Base-by-base conservation (phyloP, 441 rosid genomes). In the Adansonia grandidieri region DNA sequence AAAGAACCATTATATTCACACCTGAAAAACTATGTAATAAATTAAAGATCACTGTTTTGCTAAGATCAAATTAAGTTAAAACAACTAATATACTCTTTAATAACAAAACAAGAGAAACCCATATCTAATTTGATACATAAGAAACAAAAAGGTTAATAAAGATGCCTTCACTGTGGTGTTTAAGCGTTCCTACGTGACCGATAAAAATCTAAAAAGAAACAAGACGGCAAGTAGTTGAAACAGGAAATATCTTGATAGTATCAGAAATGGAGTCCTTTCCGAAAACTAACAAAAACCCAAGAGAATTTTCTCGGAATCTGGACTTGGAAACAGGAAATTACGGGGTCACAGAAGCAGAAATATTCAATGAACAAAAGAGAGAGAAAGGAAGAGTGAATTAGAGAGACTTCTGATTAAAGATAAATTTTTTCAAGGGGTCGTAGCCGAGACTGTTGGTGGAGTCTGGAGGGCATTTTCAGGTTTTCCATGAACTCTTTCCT, bases 231-330 rank as follows among this genome's bases (percentile, higher is more conserved):
- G 65, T 44, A 37, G 57, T 10, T 61, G 76, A 70, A 51, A 13
- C 54, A 58, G 56, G 45, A 54, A 73, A 8, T 19, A 17, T 63
- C 19, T 37, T 64, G 15, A 4, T 14, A 37, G 20, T 37, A 9
- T n/a, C 2, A 28, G 6, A 50, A 72, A 32, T 19, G 48, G 58
- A 28, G 60, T 24, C 42, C 40, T 40, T 77, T 74, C 4, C 47
- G n/a, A 71, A 77, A 74, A 63, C 65, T 58, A 20, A 68, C 24
- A 75, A 62, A 58, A 28, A 71, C 48, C 75, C 63, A 78, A 32
- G 45, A 24, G 64, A 66, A 67, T 11, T 77, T 10, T 64, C 73
- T 9, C 9, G 53, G 69, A 84, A 63, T 79, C 62, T 15, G 63
- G 68, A 22, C 6, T 42, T 66, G 77, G 79, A 76, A 71, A 9